Evolutionary conservation across 2,329 filamentous ascomycete genomes (phyloP).

Genomic region (Lachnum nothofagi): DNA sequence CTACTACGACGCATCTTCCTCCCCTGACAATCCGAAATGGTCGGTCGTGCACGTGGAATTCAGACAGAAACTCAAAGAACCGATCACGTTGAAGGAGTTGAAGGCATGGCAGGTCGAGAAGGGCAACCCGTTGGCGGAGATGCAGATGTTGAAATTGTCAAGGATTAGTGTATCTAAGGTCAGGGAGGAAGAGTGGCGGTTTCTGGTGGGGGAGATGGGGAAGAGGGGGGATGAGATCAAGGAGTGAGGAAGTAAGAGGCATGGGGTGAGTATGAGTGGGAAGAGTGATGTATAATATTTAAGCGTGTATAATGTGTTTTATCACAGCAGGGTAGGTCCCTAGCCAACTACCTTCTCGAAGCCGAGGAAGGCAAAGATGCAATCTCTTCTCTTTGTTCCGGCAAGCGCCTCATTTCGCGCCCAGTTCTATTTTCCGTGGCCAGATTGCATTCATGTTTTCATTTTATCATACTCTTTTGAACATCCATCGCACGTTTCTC

Average conservation of each 20-base stretch:
- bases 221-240: conserved; percentile 23
- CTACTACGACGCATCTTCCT: conserved; percentile 79
- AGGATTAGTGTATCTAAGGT: conserved; percentile 76
- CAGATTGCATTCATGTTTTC: too few species aligned
- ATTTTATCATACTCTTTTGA: too few species aligned
- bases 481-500: too few species aligned
- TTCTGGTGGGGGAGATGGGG: conserved; percentile 46
- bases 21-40: conserved; percentile 70
- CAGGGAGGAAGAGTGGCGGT: conserved; percentile 58
- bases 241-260: neutral
- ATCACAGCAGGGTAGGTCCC: too few species aligned
- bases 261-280: neutral
- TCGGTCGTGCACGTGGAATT: conserved; percentile 85
- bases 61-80: conserved; percentile 70
- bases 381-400: too few species aligned
- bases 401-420: too few species aligned
- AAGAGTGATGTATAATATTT: neutral
- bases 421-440: too few species aligned
- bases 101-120: conserved; percentile 55
- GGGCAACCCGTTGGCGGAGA: conserved; percentile 56
- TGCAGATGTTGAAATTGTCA: conserved; percentile 80
- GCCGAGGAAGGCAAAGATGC: too few species aligned
- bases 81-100: conserved; percentile 67
- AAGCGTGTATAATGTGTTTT: neutral
- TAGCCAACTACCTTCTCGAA: too few species aligned